Base-by-base conservation (phyloP, 257 asterid species). In the Eucommia ulmoides region DNA sequence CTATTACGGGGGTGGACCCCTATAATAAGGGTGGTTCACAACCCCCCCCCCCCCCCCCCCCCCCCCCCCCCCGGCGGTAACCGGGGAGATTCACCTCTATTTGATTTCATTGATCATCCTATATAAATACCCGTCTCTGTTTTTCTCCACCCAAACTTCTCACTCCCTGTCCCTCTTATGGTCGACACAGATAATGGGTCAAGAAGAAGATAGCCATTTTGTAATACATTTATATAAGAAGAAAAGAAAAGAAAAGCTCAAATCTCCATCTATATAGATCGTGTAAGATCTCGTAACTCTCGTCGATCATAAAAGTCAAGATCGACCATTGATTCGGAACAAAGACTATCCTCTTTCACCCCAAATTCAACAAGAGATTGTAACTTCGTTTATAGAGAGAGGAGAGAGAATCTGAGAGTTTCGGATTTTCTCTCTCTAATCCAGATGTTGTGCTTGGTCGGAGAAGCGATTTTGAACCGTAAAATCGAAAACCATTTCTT, bases 241-340 rank as follows among this genome's bases (percentile, higher is more conserved):
- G n/a, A n/a, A n/a, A n/a, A n/a, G n/a, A n/a, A n/a, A 7, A 29
- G 12, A 12, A 29, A 29, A 67, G 53, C 68, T 56, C 66, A 70
- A 60, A 63, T 46, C 54, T 49, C 56, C 61, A 66, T 48, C 59
- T n/a, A n/a, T n/a, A n/a, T n/a, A n/a, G n/a, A n/a, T n/a, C n/a
- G n/a, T n/a, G n/a, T n/a, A 69, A 61, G 80, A 74, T 74, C 53
- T 24, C 65, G 44, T 2, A 29, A 51, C 59, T 65, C 67, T 54
- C 56, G 25, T 22, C 56, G 53, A 45, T 54, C 54, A 60, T 49
- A 52, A 55, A n/a, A 51, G 56, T 65, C 61, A 59, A 65, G 65
- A 70, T 70, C 52, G 53, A 63, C 12, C 23, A 47, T 24, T 11
- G 23, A 56, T 51, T 49, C 50, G 55, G 24, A 41, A 48, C 52